phyloP scores from a whole-genome alignment of 1,284 basidiomycete genomes.

The Hemileia vastatrix region DNA sequence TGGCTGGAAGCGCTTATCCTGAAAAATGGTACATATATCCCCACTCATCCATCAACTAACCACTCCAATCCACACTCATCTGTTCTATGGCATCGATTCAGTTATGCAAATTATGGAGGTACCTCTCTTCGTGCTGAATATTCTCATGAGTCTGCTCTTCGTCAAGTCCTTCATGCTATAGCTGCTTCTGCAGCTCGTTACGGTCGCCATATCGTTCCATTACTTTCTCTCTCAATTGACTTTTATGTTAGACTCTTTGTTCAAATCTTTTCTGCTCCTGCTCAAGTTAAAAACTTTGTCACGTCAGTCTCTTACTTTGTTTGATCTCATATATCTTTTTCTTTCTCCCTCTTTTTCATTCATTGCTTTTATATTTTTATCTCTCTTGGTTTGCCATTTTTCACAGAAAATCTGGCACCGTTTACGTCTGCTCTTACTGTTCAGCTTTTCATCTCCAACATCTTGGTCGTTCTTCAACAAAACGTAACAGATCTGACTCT shows the following conservation, averaged over 20 bases:
- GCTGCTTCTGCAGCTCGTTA: conserved; percentile 81
- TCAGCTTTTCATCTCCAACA: conserved; percentile 69
- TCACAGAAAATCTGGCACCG: conserved; percentile 15
- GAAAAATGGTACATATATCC: conserved; percentile 70
- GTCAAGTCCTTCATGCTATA: conserved; percentile 75
- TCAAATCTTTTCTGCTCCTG: conserved; percentile 61
- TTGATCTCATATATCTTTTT: conserved; percentile 8
- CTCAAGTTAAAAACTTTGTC: conserved; percentile 75
- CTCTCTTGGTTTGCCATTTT: not conserved
- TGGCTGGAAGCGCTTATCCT: conserved; percentile 87
- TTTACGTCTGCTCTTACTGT: conserved; percentile 72
- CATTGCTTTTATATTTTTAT: not conserved
- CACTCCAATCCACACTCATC: not conserved
- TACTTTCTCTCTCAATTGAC: conserved; percentile 90
- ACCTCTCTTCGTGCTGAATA: conserved; percentile 82
- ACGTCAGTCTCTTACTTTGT: conserved; percentile 51
- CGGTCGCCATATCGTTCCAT: conserved; percentile 78
- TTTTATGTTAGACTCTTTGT: conserved; percentile 95
- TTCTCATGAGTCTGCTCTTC: conserved; percentile 82
- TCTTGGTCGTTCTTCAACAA: conserved; percentile 60
- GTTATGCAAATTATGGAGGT: conserved; percentile 94
- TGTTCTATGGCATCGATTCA: conserved; percentile 40
- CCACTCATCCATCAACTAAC: not conserved
- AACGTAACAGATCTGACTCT: conserved; percentile 50
- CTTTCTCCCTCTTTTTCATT: not conserved